phyloP scores from a whole-genome alignment of 148 eudicot genomes.

The Dianthus caryophyllus region DNA sequence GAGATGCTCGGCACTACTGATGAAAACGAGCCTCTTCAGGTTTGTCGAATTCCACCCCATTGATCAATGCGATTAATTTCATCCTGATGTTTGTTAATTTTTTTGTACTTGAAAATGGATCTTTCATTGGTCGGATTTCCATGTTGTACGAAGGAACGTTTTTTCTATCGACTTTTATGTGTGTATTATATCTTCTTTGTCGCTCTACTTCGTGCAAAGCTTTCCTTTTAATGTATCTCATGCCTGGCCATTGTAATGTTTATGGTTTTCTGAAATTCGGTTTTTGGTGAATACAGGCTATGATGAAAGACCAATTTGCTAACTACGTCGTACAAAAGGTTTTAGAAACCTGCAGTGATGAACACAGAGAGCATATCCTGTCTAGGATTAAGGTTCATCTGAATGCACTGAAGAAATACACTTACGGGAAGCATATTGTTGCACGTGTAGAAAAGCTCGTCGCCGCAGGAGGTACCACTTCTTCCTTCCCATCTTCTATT shows the following conservation, averaged over 20 bases:
- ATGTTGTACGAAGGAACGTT: background rate
- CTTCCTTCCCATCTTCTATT: background rate
- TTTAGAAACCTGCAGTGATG: constrained; percentile 88
- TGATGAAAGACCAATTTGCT: constrained; percentile 98
- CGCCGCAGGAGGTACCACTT: constrained; percentile 79
- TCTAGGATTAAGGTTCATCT: constrained; percentile 82
- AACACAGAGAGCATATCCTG: constrained; percentile 69
- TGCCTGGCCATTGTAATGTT: background rate
- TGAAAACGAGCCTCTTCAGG: constrained; percentile 99
- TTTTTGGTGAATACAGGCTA: constrained; percentile 53
- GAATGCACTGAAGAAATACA: constrained; percentile 87
- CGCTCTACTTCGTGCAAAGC: too few species aligned
- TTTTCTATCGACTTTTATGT: background rate
- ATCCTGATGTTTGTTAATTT: background rate
- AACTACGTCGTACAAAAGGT: constrained; percentile 97
- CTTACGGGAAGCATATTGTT: constrained; percentile 92
- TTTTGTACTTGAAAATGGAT: background rate
- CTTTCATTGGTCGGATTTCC: too few species aligned
- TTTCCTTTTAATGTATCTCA: background rate
- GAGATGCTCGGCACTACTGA: constrained; percentile 99
- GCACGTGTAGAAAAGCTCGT: constrained; percentile 97
- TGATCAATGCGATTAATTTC: background rate
- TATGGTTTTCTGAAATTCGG: background rate
- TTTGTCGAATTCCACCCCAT: constrained; percentile 22
- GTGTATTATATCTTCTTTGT: background rate